Base-by-base conservation (phyloP, 805 yeast species). In the Zygoascus flipseniorum region DNA sequence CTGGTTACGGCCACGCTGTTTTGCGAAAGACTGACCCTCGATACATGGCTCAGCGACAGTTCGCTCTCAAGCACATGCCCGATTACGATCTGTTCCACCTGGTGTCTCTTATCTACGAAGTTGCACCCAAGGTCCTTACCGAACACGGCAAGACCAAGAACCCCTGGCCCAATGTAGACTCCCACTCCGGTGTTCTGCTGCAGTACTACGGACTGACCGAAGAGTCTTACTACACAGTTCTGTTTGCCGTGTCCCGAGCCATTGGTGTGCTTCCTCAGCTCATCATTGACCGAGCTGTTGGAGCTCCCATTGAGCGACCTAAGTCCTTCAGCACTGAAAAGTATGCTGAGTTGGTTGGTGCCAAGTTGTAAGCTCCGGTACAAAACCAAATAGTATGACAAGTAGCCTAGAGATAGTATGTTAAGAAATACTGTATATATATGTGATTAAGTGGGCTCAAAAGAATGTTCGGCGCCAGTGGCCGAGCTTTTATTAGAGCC, bases 301-400 rank as follows among this genome's bases (percentile, higher is more conserved):
- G 93, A 67, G 70, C 80, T 62, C 83, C 95, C 63, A 84, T 86
- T 67, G 95, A 86, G 77, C 85, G 95, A 76, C 93, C 93, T 75
- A 86, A 86, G 76, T 83, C 95, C 58, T 87, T 89, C 88, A 86
- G 95, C 57, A 88, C 96, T 60, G 92, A 88, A 75, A 89, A 89
- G 76, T 87, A 85, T 78, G 83, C 81, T 69, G 89, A 87, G 78
- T 75, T 88, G 71, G 95, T 56, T 47, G 53, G 57, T 41, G 50
- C 52, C 56, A 55, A 57, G 58, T 52, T 54, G 54, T 57, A 57
- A 56, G 41, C 28, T n/a, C 28, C 28, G 6, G 3, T 6, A 23
- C 28, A 23, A 23, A 23, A 4, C 5, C 5, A 37, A 8, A 37
- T 23, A 23, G 28, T 23, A 23, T 23, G 28, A 23, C 28, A 23